Base-by-base conservation (phyloP, 352 stramenopile genomes). In the Phytophthora sansomeana region DNA sequence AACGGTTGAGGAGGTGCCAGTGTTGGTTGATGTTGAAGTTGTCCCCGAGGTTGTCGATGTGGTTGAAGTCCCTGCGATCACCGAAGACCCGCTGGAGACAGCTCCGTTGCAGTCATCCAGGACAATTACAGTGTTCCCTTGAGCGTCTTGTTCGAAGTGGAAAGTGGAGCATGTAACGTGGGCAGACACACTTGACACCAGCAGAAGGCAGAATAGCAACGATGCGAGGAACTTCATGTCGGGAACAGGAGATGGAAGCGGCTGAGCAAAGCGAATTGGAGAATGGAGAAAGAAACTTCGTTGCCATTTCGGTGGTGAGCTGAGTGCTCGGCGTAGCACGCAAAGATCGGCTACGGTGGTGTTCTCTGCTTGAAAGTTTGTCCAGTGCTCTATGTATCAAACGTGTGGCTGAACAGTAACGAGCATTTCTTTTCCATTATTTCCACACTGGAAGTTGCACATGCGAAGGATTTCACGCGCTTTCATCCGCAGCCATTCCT, bases 81-180 rank as follows among this genome's bases (percentile, higher is more conserved):
- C 57, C 2, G 63, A 32, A 6, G 63, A 67, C 4, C 57, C 63
- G 17, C 38, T 67, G 9, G 43, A 49, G 6, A 72, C 63, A 9
- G 35, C 16, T 17, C 43, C 49, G 29, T 58, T 13, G 58, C 63
- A 72, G 7, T 72, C 21, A 14, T 72, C 63, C 26, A 72, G 8
- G 35, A 71, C 30, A 54, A 72, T 63, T 19, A 72, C 49, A 5
- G 43, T 28, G 13, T 63, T 61, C 13, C 43, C 43, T 16, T 72
- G 33, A 5, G 42, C 24, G 33, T 72, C 50, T 63, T 63, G 41
- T 32, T 55, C 50, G 24, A 72, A 72, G 51, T 58, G 63, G 21
- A 68, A 67, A 13, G 19, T 39, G 11, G 63, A 63, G 42, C 63
- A 72, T 8, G n/a, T 71, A 7, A 36, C 50, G 29, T 69, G 19